Evolutionary conservation across 163 green algal species (phyloP).

Genomic region (Chlorella variabilis): DNA sequence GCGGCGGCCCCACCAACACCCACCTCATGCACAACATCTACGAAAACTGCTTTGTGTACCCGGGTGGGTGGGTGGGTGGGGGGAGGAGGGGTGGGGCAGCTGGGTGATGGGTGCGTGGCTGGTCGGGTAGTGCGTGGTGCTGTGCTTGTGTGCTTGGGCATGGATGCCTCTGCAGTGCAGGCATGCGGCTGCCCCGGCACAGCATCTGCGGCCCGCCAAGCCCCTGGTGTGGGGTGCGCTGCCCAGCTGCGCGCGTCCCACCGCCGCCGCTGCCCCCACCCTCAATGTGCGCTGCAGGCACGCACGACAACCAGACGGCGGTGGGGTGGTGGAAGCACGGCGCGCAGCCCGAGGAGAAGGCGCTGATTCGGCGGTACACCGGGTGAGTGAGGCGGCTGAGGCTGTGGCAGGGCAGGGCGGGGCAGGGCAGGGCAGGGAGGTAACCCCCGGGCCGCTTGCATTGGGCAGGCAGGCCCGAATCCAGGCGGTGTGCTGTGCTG

Average conservation of each 20-base stretch:
- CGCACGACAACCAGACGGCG: conserved; percentile 97
- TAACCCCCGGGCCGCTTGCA: no score
- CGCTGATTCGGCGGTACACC: conserved; percentile 57
- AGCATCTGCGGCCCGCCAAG: no score
- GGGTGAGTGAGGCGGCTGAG: conserved; percentile 1
- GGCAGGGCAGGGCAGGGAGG: no score
- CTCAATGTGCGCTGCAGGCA: conserved; percentile 65
- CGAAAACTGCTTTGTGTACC: conserved; percentile 94
- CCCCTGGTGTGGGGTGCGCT: no score
- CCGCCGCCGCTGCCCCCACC: not conserved
- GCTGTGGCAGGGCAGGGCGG: no score
- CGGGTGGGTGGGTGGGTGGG: conserved; percentile 43
- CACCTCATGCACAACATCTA: conserved; percentile 98
- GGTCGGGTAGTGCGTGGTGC: no score
- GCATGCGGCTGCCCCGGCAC: not conserved
- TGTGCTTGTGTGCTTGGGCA: no score
- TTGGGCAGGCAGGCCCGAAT: no score
- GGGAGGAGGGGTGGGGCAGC: not conserved
- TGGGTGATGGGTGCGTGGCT: not conserved
- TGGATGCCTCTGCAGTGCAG: not conserved
- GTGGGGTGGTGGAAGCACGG: conserved; percentile 83
- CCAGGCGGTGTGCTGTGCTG: no score
- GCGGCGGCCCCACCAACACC: conserved; percentile 84
- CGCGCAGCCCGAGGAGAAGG: conserved; percentile 66
- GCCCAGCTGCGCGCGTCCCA: no score